Conservation (phyloP, 2,329 filamentous ascomycete species). For the Beauveria asiatica region DNA sequence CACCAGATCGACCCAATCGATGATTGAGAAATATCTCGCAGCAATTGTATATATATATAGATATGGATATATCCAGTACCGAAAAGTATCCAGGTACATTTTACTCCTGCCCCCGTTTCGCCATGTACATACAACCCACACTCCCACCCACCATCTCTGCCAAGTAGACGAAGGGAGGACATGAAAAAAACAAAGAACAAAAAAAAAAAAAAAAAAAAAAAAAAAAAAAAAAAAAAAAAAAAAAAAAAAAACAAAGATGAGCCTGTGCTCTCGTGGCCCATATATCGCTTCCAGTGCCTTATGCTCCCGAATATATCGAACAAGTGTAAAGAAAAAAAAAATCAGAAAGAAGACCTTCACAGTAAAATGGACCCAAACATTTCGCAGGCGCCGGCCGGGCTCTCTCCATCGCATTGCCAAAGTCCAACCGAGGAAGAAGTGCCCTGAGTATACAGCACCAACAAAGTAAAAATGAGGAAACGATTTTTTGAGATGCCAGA, state of each 20-base stretch:
- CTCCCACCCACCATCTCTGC: background rate
- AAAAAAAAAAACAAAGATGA: background rate
- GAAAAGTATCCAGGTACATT: background rate
- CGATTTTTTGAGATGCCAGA: background rate
- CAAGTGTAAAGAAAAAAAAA: background rate
- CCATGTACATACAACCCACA: conserved; percentile 3
- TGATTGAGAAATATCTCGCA: background rate
- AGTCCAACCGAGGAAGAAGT: no score
- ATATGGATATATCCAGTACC: conserved; percentile 1
- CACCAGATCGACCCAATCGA: background rate
- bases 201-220: background rate
- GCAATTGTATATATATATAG: background rate
- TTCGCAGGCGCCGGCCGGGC: no score
- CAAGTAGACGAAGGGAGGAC: background rate
- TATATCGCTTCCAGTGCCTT: background rate
- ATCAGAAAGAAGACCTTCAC: background rate
- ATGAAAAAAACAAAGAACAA: background rate
- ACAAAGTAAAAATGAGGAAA: no score
- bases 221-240: background rate
- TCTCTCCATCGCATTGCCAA: no score
- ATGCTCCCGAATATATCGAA: background rate
- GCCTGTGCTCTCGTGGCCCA: background rate
- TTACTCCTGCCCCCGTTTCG: background rate
- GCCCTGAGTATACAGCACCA: no score
- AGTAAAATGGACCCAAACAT: no score